Conservation (phyloP, 371 early-diverging fungal genomes). For the Rhizopus stolonifer region DNA sequence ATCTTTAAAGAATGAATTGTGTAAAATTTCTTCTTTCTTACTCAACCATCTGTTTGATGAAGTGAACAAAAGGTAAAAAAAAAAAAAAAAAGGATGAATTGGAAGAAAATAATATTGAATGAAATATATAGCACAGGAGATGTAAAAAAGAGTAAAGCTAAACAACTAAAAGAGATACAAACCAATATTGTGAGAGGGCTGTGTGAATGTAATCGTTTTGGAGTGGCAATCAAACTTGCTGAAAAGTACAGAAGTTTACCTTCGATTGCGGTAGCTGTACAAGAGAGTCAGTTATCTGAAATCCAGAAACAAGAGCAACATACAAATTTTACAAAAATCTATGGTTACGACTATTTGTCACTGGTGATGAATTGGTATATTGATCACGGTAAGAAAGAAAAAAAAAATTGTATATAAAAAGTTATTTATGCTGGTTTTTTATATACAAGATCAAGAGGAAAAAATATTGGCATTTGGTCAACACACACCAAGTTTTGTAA, state of each 20-base stretch:
- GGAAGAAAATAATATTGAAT: no score
- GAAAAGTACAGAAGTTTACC: slow-evolving; percentile 2
- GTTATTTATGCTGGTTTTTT: no score
- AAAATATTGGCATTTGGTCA: neutral
- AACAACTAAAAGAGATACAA: neutral
- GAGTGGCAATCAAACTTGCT: slow-evolving; percentile 6
- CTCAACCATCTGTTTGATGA: neutral
- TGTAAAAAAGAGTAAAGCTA: neutral
- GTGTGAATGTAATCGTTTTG: neutral
- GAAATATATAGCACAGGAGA: neutral
- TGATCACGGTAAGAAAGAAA: neutral
- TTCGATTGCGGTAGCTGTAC: neutral
- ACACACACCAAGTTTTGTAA: neutral
- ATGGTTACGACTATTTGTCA: slow-evolving; percentile 3
- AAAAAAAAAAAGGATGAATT: no score
- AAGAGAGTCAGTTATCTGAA: neutral
- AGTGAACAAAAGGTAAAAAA: neutral
- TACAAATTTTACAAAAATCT: neutral
- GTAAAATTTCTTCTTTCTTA: neutral
- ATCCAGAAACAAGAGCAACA: neutral
- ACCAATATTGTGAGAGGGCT: neutral
- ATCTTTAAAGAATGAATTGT: neutral
- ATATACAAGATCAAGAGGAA: neutral
- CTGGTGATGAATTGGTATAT: neutral
- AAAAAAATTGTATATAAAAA: neutral